Conservation (phyloP, 805 yeast species). For the Barnettozyma pratensis region DNA sequence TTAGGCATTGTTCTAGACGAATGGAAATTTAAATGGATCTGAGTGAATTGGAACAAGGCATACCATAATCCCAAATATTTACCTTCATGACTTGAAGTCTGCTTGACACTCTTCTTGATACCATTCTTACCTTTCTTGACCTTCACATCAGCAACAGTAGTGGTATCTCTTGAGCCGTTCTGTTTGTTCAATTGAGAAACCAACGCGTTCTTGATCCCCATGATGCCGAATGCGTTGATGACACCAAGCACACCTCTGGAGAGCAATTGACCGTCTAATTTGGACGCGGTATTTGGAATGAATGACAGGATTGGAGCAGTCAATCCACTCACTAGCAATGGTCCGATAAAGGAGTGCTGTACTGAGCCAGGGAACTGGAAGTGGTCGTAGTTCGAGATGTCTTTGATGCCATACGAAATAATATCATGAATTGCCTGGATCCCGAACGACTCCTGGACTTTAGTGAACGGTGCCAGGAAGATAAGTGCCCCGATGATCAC, state of each 20-base stretch:
- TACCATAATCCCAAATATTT: conserved; percentile 51
- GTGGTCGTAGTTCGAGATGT: conserved; percentile 60
- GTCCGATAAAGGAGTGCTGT: conserved; percentile 79
- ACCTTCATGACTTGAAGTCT: conserved; percentile 6
- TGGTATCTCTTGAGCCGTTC: neutral
- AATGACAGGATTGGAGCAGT: conserved; percentile 33
- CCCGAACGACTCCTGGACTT: conserved; percentile 92
- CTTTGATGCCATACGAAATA: conserved; percentile 49
- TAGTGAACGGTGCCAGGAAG: conserved; percentile 69
- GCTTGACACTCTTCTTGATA: conserved; percentile 11
- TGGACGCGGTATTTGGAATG: conserved; percentile 27
- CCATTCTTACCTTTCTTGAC: conserved; percentile 1
- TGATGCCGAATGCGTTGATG: conserved; percentile 48
- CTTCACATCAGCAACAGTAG: neutral
- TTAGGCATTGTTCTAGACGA: conserved; percentile 88
- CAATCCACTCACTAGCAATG: conserved; percentile 46
- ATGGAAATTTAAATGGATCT: conserved; percentile 79
- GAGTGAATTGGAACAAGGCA: conserved; percentile 51
- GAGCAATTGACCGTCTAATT: conserved; percentile 46
- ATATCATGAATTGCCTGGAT: conserved; percentile 87
- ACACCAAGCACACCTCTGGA: conserved; percentile 61
- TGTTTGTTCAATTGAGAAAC: conserved; percentile 25
- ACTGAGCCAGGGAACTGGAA: conserved; percentile 80
- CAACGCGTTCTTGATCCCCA: conserved; percentile 40
- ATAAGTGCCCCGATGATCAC: conserved; percentile 45